Evolutionary conservation across 2,329 filamentous ascomycete genomes (phyloP), one percentile per base, ranked within the genome.

Genomic region (Pleurostoma richardsiae): DNA sequence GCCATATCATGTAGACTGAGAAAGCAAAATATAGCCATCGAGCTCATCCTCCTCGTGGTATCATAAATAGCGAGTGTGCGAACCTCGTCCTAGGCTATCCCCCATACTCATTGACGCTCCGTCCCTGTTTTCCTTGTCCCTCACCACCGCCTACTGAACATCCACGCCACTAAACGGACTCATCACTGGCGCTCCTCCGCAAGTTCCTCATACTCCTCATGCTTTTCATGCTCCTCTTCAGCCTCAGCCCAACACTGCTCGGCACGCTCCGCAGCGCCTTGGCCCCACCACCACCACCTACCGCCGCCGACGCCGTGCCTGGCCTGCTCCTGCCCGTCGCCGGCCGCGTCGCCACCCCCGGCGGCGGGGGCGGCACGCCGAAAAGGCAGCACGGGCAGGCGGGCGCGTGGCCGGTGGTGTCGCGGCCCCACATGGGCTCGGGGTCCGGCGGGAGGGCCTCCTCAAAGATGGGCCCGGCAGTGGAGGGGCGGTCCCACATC

Each of bases 151-250:
- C 19, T 19, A 19, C 19, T 19, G 19, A 19, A 19, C 19, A 19
- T 19, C 19, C 19, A 19, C 19, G 19, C 19, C 19, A 19, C 19
- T 19, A 19, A 19, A 19, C 19, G 19, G 33, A 36, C 8, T 36
- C 33, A 36, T n/a, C 33, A 36, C 33, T 36, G 33, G 8, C 33
- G 8, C 33, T 36, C 8, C 8, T 8, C 33, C 33, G 8, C 33
- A 36, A n/a, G n/a, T 36, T 36, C 33, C 33, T 36, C 8, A 19
- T 43, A 10, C 40, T 28, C 11, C 42, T 43, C 29, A 48, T 5
- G 19, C 29, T 42, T n/a, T 27, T 29, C 29, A 49, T 42, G 3
- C 47, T 49, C 26, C 27, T 42, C 30, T 43, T 49, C 39, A 49
- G 30, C 30, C 44, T 42, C 10, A 42, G 44, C 6, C 40, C 29